Base-by-base conservation (phyloP, 2,329 filamentous ascomycete species). In the Didymella lethalis region DNA sequence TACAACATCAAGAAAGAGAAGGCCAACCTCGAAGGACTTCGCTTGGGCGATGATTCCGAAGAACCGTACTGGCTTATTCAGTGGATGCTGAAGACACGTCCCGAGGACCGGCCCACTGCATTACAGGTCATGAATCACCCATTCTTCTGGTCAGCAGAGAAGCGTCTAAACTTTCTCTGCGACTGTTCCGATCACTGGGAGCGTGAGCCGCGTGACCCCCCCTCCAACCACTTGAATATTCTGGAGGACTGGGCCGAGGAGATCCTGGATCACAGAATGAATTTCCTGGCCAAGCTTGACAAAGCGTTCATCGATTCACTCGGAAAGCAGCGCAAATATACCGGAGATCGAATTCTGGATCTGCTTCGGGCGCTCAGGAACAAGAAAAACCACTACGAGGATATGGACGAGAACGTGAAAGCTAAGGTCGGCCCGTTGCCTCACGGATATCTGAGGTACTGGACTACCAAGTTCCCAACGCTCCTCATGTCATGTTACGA, bases 161-260 rank as follows among this genome's bases (percentile, higher is more conserved):
- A 96, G 74, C 88, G 93, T 8, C 86, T 99, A 7, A 87, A 87
- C 10, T 99, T 99, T 77, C 83, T 99, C n/a, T 97, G 93, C 72
- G 93, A 97, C 64, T 93, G 96, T 8, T 97, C 93, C 0, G 95
- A 99, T 75, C 92, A 96, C 74, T 98, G 97, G 72, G 95, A 99
- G 76, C 92, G 95, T 66, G 94, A 98, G 74, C 87, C 88, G 0
- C 88, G 93, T 28, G 92, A 96, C 47, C 92, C 92, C 0, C 91
- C 91, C 0, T 93, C 91, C 0, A 74, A 80, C 0, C 84, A 88
- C 0, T 83, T 98, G 0, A 70, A 79, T 6, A 83, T 85, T 29
- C 79, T 88, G 16, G 86, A 88, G 70, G 77, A 78, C 2, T 79
- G 82, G 44, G 81, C 79, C 0, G 65, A 69, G 16, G 75, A 78